Evolutionary conservation across 257 asterid genomes (phyloP).

Genomic region (Lavandula angustifolia): DNA sequence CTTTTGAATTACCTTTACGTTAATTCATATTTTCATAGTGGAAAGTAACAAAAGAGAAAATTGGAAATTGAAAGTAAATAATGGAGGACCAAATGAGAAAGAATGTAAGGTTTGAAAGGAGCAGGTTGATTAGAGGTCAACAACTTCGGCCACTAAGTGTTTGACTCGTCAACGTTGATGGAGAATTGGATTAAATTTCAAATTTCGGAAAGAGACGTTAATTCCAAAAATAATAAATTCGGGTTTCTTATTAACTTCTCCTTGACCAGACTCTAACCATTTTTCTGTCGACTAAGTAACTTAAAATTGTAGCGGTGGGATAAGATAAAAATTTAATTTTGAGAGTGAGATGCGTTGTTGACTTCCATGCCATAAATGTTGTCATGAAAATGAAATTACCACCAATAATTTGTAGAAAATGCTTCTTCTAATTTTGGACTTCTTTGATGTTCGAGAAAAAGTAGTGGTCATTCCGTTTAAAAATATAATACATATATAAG

Average conservation of each 20-base stretch:
- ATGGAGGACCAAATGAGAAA: conserved; percentile 14
- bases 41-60: conserved; percentile 32
- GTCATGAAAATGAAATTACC: conserved; percentile 30
- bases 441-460: too few relatives aligned
- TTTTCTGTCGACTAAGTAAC: too few relatives aligned
- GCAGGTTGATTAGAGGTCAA: conserved; percentile 49
- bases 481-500: too few relatives aligned
- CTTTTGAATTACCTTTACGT: conserved; percentile 25
- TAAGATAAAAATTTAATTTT: not conserved
- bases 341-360: conserved; percentile 52
- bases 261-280: not conserved
- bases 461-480: too few relatives aligned
- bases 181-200: conserved; percentile 24
- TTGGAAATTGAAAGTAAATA: conserved; percentile 17
- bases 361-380: conserved; percentile 39
- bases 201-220: not conserved
- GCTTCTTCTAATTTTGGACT: too few relatives aligned
- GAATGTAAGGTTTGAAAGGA: conserved; percentile 32
- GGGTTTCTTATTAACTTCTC: not conserved
- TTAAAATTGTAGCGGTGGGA: too few relatives aligned
- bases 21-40: not conserved
- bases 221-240: not conserved
- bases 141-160: conserved; percentile 49
- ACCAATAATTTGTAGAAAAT: conserved; percentile 27
- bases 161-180: conserved; percentile 44